phyloP scores from a whole-genome alignment of 192 early-diverging fungal species.

The Linderina pennispora region DNA sequence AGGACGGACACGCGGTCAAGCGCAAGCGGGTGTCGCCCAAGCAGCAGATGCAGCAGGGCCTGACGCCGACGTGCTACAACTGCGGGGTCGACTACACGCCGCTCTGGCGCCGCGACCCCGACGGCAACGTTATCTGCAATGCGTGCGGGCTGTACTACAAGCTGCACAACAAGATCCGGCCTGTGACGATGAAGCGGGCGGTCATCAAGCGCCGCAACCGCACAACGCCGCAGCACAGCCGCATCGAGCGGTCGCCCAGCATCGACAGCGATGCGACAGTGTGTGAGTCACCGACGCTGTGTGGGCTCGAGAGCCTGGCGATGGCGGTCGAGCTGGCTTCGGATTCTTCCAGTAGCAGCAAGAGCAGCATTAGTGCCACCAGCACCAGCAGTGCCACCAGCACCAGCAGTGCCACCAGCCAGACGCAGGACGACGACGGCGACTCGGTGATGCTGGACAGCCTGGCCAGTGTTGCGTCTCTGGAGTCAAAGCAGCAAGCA shows the following conservation, averaged over 20 bases:
- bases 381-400: background rate
- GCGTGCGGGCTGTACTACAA: constrained; percentile 96
- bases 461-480: constrained; percentile 31
- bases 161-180: constrained; percentile 84
- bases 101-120: constrained; percentile 86
- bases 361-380: too few relatives aligned
- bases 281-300: constrained; percentile 2
- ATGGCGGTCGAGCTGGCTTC: constrained; percentile 26
- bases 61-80: constrained; percentile 61
- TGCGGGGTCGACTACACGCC: constrained; percentile 84
- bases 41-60: constrained; percentile 42
- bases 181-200: constrained; percentile 81
- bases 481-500: too few relatives aligned
- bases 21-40: constrained; percentile 37
- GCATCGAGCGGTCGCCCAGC: background rate
- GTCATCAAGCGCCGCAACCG: constrained; percentile 91
- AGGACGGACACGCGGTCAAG: constrained; percentile 1
- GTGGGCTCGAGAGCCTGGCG: constrained; percentile 28
- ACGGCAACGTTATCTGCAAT: constrained; percentile 91
- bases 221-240: constrained; percentile 1
- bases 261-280: too few relatives aligned
- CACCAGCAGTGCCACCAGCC: background rate
- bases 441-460: constrained; percentile 29
- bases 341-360: too few relatives aligned
- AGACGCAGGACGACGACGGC: too few relatives aligned